Conservation (phyloP, 2,329 filamentous ascomycete species). For the Ceratocystiopsis minuta region DNA sequence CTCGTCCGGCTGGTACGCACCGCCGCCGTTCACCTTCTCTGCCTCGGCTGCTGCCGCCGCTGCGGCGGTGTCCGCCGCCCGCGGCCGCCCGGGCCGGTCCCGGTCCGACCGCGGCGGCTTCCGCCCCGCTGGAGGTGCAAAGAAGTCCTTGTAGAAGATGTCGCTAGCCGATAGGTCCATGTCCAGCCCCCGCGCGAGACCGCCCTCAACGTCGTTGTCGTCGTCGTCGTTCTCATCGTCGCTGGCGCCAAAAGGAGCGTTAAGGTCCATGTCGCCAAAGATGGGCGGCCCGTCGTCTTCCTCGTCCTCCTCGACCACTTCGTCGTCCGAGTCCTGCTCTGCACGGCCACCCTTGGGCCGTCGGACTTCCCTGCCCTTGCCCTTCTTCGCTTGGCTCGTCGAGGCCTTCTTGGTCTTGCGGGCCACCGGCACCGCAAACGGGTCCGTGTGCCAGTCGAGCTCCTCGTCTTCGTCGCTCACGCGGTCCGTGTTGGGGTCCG, state of each 20-base stretch:
- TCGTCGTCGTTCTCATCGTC: slow-evolving; percentile 39
- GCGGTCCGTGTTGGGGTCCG: slow-evolving; percentile 54
- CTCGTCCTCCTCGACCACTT: slow-evolving; percentile 19
- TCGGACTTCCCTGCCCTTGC: background rate
- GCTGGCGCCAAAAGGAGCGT: slow-evolving; percentile 51
- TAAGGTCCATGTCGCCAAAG: slow-evolving; percentile 61
- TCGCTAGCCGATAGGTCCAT: slow-evolving; percentile 57
- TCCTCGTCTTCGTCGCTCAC: slow-evolving; percentile 62
- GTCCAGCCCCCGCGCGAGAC: slow-evolving; percentile 15
- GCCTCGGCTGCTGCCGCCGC: background rate
- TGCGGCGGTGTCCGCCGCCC: slow-evolving; percentile 39
- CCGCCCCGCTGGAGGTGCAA: slow-evolving; percentile 55
- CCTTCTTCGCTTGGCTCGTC: slow-evolving; percentile 9
- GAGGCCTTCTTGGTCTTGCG: slow-evolving; percentile 12
- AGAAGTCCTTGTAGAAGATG: slow-evolving; percentile 84
- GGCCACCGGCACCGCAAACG: slow-evolving; percentile 27
- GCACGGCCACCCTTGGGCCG: background rate
- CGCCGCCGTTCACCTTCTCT: too few relatives aligned
- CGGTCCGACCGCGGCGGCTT: slow-evolving; percentile 52
- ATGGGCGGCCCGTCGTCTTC: slow-evolving; percentile 61
- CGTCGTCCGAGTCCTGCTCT: slow-evolving; percentile 4
- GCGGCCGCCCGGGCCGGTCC: slow-evolving; percentile 21
- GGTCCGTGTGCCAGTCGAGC: slow-evolving; percentile 65
- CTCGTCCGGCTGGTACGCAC: slow-evolving; percentile 30
- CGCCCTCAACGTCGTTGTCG: slow-evolving; percentile 36